A percentile compares a stretch with the other conserved stretches of the same genome.
Evolutionary conservation across 2,329 filamentous ascomycete species (phyloP).

Genomic region (Parastagonospora avenae): DNA sequence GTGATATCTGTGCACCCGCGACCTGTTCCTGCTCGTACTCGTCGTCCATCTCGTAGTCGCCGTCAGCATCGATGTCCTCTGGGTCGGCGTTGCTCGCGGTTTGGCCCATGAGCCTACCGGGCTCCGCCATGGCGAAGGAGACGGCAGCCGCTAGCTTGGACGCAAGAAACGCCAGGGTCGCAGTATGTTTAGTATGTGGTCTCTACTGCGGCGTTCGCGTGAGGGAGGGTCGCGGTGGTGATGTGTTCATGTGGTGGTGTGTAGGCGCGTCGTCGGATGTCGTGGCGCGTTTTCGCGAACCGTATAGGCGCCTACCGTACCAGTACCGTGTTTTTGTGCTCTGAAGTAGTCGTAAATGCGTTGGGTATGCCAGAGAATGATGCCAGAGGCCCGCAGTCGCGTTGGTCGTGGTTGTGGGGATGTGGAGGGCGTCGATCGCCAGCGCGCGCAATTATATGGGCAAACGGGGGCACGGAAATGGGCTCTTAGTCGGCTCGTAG

Average conservation of each 20-base stretch:
- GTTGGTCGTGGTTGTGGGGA: slow-evolving; percentile 30
- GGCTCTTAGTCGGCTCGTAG: slow-evolving; percentile 40
- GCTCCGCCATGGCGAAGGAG: slow-evolving; percentile 51
- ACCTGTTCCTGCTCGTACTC: slow-evolving; percentile 34
- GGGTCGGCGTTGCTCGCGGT: slow-evolving; percentile 35
- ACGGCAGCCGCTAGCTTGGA: slow-evolving; percentile 48
- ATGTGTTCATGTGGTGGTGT: slow-evolving; percentile 33
- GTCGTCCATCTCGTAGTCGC: slow-evolving; percentile 48
- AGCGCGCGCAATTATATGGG: slow-evolving; percentile 31
- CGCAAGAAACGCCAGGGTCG: slow-evolving; percentile 44
- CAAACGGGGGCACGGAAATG: slow-evolving; percentile 15
- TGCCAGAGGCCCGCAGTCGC: slow-evolving; percentile 29
- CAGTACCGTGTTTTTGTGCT: slow-evolving; percentile 7
- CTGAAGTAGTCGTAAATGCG: slow-evolving; percentile 6
- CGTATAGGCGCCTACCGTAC: slow-evolving; percentile 8
- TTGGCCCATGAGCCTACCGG: slow-evolving; percentile 45
- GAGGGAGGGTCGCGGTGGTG: slow-evolving; percentile 20
- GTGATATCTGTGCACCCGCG: slow-evolving; percentile 18
- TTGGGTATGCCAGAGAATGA: slow-evolving; percentile 9
- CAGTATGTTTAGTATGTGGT: slow-evolving; percentile 15
- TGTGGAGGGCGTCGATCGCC: slow-evolving; percentile 24
- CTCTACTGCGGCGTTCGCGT: slow-evolving; percentile 32
- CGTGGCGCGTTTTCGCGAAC: slow-evolving; percentile 31
- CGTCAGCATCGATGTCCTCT: slow-evolving; percentile 47
- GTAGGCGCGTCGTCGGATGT: slow-evolving; percentile 33